Evolutionary conservation across 108 stramenopile species (phyloP).

Genomic region (Cylindrotheca closterium): DNA sequence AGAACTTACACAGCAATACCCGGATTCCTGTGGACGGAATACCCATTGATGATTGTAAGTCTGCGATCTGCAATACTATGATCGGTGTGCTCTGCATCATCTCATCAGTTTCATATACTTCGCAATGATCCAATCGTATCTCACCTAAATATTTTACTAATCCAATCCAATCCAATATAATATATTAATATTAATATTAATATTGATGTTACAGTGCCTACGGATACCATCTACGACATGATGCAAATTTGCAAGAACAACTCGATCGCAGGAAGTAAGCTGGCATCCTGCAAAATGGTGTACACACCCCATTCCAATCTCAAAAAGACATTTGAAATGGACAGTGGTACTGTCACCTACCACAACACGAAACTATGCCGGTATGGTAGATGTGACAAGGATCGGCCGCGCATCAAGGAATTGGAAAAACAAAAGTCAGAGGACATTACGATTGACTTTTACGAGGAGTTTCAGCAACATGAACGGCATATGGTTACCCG

Average conservation of each 20-base stretch:
- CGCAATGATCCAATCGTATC: too few relatives aligned
- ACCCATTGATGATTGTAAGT: slow-evolving; percentile 9
- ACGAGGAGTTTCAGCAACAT: slow-evolving; percentile 21
- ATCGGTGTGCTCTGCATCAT: too few relatives aligned
- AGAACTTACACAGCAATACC: neutral
- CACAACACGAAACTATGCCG: slow-evolving; percentile 24
- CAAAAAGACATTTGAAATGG: slow-evolving; percentile 27
- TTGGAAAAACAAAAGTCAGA: slow-evolving; percentile 21
- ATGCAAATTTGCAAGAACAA: slow-evolving; percentile 37
- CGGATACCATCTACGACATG: slow-evolving; percentile 25
- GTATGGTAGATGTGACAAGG: slow-evolving; percentile 24
- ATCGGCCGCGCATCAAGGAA: slow-evolving; percentile 19
- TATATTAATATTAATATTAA: too few relatives aligned
- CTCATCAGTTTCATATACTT: too few relatives aligned
- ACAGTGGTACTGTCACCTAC: slow-evolving; percentile 23
- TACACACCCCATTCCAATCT: slow-evolving; percentile 29
- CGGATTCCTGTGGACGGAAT: slow-evolving; percentile 1
- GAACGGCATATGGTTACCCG: slow-evolving; percentile 19
- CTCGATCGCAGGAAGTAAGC: slow-evolving; percentile 16
- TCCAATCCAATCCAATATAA: too few relatives aligned
- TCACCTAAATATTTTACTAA: too few relatives aligned
- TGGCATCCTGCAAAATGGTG: slow-evolving; percentile 23
- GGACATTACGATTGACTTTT: slow-evolving; percentile 4
- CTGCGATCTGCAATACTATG: neutral
- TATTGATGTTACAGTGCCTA: slow-evolving; percentile 5